A percentile compares a stretch with the other conserved stretches of the same genome.
These are phyloP conservation scores for Omphalea diandra DNA, from an alignment of 441 rosid species.

Conservation along the genomic window DNA sequence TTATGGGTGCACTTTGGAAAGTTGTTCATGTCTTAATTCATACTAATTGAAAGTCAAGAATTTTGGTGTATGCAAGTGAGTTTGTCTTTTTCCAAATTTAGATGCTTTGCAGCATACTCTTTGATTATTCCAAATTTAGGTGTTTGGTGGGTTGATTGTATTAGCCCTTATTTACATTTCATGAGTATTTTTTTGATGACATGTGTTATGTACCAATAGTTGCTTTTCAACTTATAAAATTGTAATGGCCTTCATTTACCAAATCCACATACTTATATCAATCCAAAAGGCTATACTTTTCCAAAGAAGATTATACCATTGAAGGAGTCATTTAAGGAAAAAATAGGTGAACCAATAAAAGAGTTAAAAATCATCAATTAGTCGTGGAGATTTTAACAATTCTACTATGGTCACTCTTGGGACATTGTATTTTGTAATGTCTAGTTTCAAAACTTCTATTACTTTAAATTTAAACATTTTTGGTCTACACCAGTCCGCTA, in stretches of 20 bases:
- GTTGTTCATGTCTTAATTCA: no score
- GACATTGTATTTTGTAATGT: not conserved
- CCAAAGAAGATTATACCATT: constrained; percentile 75
- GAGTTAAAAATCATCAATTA: constrained; percentile 30
- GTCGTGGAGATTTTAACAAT: not conserved
- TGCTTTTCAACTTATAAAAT: no score
- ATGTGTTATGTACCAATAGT: no score
- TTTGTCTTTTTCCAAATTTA: no score
- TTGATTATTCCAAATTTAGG: no score
- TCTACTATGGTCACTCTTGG: not conserved
- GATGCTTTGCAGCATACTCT: no score
- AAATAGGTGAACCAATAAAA: constrained; percentile 62
- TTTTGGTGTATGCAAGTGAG: no score
- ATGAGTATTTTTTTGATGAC: constrained; percentile 36
- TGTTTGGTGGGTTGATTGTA: constrained; percentile 93
- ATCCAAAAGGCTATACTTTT: constrained; percentile 62
- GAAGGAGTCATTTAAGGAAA: constrained; percentile 60
- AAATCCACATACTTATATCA: constrained; percentile 84
- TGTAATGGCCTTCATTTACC: no score
- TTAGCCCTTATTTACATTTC: constrained; percentile 90
- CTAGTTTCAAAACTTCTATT: not conserved
- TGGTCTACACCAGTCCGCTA: not conserved
- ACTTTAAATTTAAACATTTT: not conserved
- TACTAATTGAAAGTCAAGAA: no score
- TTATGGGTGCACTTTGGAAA: no score